Base-by-base conservation (phyloP, 306 rosid genomes). In the Sicyos edulis region DNA sequence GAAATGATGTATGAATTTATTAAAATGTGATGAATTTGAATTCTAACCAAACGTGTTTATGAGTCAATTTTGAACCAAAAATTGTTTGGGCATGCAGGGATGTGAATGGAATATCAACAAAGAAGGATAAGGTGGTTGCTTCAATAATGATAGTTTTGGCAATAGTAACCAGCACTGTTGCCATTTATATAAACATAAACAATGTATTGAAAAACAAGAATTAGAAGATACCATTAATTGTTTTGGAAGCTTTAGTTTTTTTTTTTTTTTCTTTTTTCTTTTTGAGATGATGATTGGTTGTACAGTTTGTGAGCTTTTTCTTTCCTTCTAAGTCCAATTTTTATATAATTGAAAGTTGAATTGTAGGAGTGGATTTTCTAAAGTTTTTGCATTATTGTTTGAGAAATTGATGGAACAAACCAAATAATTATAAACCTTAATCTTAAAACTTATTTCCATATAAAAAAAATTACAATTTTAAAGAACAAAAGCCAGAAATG, bases 131-230 rank as follows among this genome's bases (percentile, higher is more conserved):
- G 66, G 73, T 81, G 20, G 74, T 85, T 55, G 96, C 92, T 68
- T 71, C 80, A 44, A 47, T 69, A 60, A 93, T 93, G 99, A 56
- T 91, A 52, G 71, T 76, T 78, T 83, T 88, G 65, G 95, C 97
- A 58, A 78, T 79, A 20, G 86, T 57, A 29, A 82, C 91, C 42
- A 91, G 97, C 77, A 77, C 77, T 20, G 67, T 87, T 77, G 99
- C 99, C 77, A 93, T 93, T 77, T 86, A 82, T 22, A 88, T 87
- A 79, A 88, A 92, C 76, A 40, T 85, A 75, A 82, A 82, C 58
- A 85, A 78, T 62, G 40, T 21, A 1, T 78, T 82, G 7, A 70
- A 83, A 57, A 81, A 60, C 81, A 78, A 78, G 71, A 61, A 77
- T 68, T 84, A 45, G 15, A 53, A 45, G 15, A 53, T 22, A 70